Base-by-base conservation (phyloP, 1,284 basidiomycete genomes). In the Vanrija sp. region DNA sequence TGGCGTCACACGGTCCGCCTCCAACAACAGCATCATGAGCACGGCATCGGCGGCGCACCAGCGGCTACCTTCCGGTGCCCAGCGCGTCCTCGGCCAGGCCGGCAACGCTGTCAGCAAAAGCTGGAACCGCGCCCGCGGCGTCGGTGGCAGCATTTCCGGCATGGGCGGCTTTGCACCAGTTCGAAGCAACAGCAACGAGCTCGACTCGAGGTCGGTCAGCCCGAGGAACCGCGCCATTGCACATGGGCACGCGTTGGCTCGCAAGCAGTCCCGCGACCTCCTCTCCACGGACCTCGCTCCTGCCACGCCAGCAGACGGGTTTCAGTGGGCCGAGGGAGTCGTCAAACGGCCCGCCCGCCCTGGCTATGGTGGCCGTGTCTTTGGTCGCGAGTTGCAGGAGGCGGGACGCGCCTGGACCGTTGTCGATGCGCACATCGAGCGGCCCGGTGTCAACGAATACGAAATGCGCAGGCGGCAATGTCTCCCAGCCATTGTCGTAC, bases 401-500 rank as follows among this genome's bases (percentile, higher is more conserved):
- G 61, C 60, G 5, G 71, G 66, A 3, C 61, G 61, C 31, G 61
- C 64, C 12, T 71, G 65, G 64, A 60, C 66, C 9, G 62, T 70
- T 2, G 53, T 53, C 9, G 66, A 68, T 22, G 56, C 57, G 2
- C 43, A 53, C 31, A 63, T 53, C 7, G 59, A 60, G 16, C 54
- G 57, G 5, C 23, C 19, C 0, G 61, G 50, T 14, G 62, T 57
- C 44, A 52, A 19, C 23, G 62, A 65, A 23, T 67, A 57, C 45
- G 59, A 68, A 35, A 59, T 46, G 37, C 60, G 67, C 35, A 47
- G 70, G 22, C 62, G 67, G 41, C 57, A 57, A 31, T 68, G 67
- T 46, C 49, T 77, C n/a, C 76, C 76, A 0, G 73, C 76, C 4
- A 63, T 77, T 1, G 70, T 71, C 0, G 56, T 77, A 9, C 65